Evolutionary conservation across 768 basidiomycete genomes (phyloP).

Genomic region (Nidularia sp.): DNA sequence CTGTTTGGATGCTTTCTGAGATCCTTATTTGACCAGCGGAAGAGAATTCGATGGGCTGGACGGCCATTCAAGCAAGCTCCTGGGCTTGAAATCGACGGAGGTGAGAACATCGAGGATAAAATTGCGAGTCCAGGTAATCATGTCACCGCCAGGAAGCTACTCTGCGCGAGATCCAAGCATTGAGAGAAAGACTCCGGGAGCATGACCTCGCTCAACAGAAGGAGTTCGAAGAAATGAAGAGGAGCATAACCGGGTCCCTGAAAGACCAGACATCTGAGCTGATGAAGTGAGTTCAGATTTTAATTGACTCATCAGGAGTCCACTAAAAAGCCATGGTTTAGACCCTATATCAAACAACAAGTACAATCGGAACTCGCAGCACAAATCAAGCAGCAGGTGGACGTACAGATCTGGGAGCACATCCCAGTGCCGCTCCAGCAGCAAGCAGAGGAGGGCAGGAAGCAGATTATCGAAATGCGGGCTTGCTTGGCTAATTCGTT

Average conservation of each 20-base stretch:
- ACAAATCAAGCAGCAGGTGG: slow-evolving; percentile 45
- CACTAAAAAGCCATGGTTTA: not conserved
- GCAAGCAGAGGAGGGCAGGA: slow-evolving; percentile 38
- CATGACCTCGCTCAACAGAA: slow-evolving; percentile 13
- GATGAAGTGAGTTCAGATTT: slow-evolving; percentile 1
- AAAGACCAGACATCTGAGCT: not conserved
- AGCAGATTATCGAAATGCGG: slow-evolving; percentile 37
- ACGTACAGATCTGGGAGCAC: slow-evolving; percentile 40
- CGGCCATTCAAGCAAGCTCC: slow-evolving; percentile 3
- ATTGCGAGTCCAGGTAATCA: not conserved
- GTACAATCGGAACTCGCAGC: slow-evolving; percentile 33
- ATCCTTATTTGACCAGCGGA: not conserved
- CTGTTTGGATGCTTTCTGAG: not conserved
- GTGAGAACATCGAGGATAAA: not conserved
- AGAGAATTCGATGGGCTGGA: slow-evolving; percentile 2
- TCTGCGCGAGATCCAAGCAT: slow-evolving; percentile 10
- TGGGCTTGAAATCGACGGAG: not conserved
- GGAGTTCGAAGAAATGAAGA: slow-evolving; percentile 10
- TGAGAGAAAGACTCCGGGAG: slow-evolving; percentile 12
- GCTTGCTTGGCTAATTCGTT: slow-evolving; percentile 52
- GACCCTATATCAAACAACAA: slow-evolving; percentile 25
- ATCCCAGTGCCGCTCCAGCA: slow-evolving; percentile 43
- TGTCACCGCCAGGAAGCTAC: slow-evolving; percentile 4
- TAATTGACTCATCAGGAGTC: not conserved
- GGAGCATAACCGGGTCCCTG: not conserved